Evolutionary conservation across 2,329 filamentous ascomycete genomes (phyloP).

Genomic region (Aspergillus sclerotialis): DNA sequence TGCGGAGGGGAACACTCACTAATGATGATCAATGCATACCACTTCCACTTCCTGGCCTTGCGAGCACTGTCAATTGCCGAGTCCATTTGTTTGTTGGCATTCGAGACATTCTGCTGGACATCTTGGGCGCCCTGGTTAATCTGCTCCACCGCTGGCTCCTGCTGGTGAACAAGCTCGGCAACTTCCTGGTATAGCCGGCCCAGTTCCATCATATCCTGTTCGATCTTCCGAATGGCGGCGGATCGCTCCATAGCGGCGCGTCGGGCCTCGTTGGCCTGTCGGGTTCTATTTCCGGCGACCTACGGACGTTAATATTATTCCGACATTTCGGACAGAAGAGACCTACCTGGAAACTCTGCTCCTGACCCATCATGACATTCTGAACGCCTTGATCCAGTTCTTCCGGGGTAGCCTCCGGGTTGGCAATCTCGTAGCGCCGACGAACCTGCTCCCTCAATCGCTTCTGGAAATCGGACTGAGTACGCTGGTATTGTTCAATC

Average conservation of each 20-base stretch:
- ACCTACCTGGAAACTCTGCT: slow-evolving; percentile 77
- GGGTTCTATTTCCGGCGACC: slow-evolving; percentile 45
- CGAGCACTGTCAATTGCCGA: slow-evolving; percentile 76
- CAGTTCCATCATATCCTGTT: slow-evolving; percentile 80
- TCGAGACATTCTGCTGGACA: slow-evolving; percentile 73
- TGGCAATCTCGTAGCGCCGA: slow-evolving; percentile 84
- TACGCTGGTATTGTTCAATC: slow-evolving; percentile 72
- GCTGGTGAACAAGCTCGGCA: slow-evolving; percentile 76
- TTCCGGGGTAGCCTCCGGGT: slow-evolving; percentile 68
- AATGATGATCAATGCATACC: slow-evolving; percentile 79
- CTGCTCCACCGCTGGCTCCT: slow-evolving; percentile 69
- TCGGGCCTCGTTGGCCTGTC: slow-evolving; percentile 72
- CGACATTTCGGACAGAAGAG: slow-evolving; percentile 1
- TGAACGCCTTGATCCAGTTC: slow-evolving; percentile 75
- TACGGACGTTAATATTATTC: slow-evolving; percentile 6
- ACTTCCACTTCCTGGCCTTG: slow-evolving; percentile 86
- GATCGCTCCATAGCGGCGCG: slow-evolving; percentile 75
- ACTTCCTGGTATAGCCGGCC: slow-evolving; percentile 84
- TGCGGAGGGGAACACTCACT: slow-evolving; percentile 37
- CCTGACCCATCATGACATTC: slow-evolving; percentile 54
- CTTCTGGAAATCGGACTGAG: slow-evolving; percentile 74
- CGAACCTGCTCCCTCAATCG: slow-evolving; percentile 76
- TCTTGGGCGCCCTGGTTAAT: slow-evolving; percentile 86
- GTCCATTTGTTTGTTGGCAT: slow-evolving; percentile 76
- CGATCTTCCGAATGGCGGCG: slow-evolving; percentile 83